Evolutionary conservation across 106 monocot species (phyloP), one percentile per base, ranked within the genome.

Genomic region (Posidonia australis): DNA sequence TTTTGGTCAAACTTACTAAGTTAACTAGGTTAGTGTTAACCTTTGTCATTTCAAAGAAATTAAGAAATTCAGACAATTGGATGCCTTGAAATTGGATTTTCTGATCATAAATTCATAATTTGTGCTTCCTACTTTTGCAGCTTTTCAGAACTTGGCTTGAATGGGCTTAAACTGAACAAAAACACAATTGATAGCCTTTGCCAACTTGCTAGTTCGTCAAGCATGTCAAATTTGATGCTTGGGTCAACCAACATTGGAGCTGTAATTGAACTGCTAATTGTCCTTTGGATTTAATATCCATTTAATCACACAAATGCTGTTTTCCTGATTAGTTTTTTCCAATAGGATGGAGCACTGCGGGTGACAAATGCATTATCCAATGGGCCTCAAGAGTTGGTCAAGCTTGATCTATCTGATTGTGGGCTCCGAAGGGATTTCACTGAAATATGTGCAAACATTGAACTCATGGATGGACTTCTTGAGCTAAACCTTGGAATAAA

Each of bases 131-230:
- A 45, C 18, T n/a, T 41, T 47, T 71, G 46, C 48, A 96, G 90
- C 60, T 98, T 98, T 79, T 90, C 90, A 65, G 96, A 98, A 62
- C 71, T 98, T 67, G 81, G 81, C 56, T 55, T 98, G 64, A 72
- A 49, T 51, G 82, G 83, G 62, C 81, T 98, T 56, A 90, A 72
- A 78, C 62, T 98, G 53, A 90, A 79, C 76, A 98, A 85, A 68
- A 23, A 54, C 46, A 72, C 72, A 67, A 63, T 90, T 47, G 79
- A 87, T 70, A 59, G 68, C 54, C 75, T 98, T 46, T 90, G 80
- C 64, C 66, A 81, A 54, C 81, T 98, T 48, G 82, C 75, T 66
- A 70, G 59, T 28, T 80, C 80, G 36, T 77, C 83, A 43, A 79
- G 45, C 76, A 64, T 98, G 22, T 87, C 90, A 53, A 78, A 28